Conservation (phyloP, 306 rosid species). For the barrel medic (Medicago truncatula) region DNA sequence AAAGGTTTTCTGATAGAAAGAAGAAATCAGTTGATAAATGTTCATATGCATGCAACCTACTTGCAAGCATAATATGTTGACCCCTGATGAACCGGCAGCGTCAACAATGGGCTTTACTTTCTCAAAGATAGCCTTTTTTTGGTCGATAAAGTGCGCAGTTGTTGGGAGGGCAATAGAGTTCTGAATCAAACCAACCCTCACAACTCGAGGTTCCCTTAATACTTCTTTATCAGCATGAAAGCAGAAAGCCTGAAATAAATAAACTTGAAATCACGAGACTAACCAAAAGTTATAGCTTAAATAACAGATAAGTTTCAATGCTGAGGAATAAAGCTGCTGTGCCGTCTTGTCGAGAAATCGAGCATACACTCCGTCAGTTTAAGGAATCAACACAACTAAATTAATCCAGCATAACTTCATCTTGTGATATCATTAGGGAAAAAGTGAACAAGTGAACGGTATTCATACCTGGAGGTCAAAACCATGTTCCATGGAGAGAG, state of each 20-base stretch:
- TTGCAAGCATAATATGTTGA: slow-evolving; percentile 89
- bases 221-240: slow-evolving; percentile 75
- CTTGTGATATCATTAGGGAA: neutral
- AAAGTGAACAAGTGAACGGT: neutral
- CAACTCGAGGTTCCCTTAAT: slow-evolving; percentile 75
- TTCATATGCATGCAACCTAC: slow-evolving; percentile 53
- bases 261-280: slow-evolving; percentile 24
- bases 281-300: slow-evolving; percentile 16
- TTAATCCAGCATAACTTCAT: slow-evolving; percentile 5
- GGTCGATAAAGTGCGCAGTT: slow-evolving; percentile 69
- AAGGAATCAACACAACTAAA: neutral
- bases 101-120: slow-evolving; percentile 82
- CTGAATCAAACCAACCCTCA: slow-evolving; percentile 92
- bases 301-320: slow-evolving; percentile 12
- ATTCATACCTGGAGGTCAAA: slow-evolving; percentile 79
- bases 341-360: slow-evolving; percentile 1
- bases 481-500: slow-evolving; percentile 58
- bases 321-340: slow-evolving; percentile 10
- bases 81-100: slow-evolving; percentile 85
- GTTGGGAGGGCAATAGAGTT: slow-evolving; percentile 84
- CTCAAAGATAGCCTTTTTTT: slow-evolving; percentile 73
- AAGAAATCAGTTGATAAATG: slow-evolving; percentile 22
- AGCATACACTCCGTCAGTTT: neutral
- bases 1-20: slow-evolving; percentile 43
- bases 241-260: slow-evolving; percentile 70